Conservation (phyloP, 805 yeast species). For the Candida silvicultrix region DNA sequence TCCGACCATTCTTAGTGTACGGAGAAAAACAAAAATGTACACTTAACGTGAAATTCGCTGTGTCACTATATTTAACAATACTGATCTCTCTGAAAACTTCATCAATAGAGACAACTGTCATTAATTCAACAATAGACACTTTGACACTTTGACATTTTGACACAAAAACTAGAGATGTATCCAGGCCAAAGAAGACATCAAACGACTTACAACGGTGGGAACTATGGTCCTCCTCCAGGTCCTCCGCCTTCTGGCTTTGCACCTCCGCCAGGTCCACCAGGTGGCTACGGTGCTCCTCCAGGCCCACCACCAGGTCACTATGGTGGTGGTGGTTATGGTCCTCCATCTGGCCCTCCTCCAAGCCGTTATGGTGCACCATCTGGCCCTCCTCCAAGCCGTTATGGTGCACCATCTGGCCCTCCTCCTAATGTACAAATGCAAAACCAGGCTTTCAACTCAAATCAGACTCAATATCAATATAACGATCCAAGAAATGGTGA, state of each 20-base stretch:
- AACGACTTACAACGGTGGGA: slow-evolving; percentile 1
- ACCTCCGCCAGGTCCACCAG: slow-evolving; percentile 21
- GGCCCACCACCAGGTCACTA: slow-evolving; percentile 7
- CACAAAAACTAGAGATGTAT: slow-evolving; percentile 8
- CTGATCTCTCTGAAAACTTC: background rate
- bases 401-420: slow-evolving; percentile 6
- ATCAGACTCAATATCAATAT: background rate
- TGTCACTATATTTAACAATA: background rate
- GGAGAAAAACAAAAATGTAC: too few species aligned
- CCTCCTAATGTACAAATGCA: slow-evolving; percentile 7
- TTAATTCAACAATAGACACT: background rate
- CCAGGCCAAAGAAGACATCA: slow-evolving; percentile 11
- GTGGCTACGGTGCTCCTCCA: slow-evolving; percentile 14
- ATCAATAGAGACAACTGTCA: background rate
- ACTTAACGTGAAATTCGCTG: background rate
- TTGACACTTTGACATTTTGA: background rate
- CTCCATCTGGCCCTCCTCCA: slow-evolving; percentile 23
- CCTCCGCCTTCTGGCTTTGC: slow-evolving; percentile 21
- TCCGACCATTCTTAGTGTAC: too few species aligned
- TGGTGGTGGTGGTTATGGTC: slow-evolving; percentile 4
- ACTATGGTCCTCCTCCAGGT: slow-evolving; percentile 14
- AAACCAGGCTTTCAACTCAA: background rate
- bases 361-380: slow-evolving; percentile 4
- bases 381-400: slow-evolving; percentile 8
- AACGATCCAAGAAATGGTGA: background rate